Conservation (phyloP, 768 basidiomycete genomes). For the Sporobolomyces pararoseus region DNA sequence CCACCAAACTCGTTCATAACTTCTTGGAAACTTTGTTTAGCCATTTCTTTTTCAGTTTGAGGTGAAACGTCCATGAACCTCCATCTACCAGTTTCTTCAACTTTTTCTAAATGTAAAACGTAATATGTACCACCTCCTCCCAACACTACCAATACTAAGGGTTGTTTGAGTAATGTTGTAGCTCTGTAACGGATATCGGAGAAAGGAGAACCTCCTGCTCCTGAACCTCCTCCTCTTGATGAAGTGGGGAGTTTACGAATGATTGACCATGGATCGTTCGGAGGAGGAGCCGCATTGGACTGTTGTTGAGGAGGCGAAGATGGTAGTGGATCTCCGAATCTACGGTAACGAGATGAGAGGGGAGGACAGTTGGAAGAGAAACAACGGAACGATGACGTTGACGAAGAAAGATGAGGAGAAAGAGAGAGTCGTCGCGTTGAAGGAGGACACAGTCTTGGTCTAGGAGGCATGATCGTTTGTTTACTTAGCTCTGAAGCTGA, state of each 20-base stretch:
- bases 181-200: slow-evolving; percentile 13
- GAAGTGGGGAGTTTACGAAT: background rate
- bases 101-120: slow-evolving; percentile 60
- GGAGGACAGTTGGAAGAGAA: background rate
- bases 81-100: slow-evolving; percentile 62
- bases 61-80: slow-evolving; percentile 77
- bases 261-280: background rate
- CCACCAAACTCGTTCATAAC: slow-evolving; percentile 57
- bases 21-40: slow-evolving; percentile 50
- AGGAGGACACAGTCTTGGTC: background rate
- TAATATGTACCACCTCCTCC: slow-evolving; percentile 38
- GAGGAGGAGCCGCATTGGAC: background rate
- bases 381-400: background rate
- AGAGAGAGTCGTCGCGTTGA: background rate
- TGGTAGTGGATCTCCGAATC: slow-evolving; percentile 31
- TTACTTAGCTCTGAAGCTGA: too few species aligned
- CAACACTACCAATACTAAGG: slow-evolving; percentile 27
- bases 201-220: slow-evolving; percentile 12
- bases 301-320: background rate
- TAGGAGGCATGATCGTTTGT: background rate
- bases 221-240: background rate
- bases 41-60: slow-evolving; percentile 59
- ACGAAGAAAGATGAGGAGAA: background rate
- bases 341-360: slow-evolving; percentile 15
- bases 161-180: slow-evolving; percentile 15